Evolutionary conservation across 148 eudicot genomes (phyloP), one percentile per base, ranked within the genome.

Genomic region (Nepenthes mirabilis): DNA sequence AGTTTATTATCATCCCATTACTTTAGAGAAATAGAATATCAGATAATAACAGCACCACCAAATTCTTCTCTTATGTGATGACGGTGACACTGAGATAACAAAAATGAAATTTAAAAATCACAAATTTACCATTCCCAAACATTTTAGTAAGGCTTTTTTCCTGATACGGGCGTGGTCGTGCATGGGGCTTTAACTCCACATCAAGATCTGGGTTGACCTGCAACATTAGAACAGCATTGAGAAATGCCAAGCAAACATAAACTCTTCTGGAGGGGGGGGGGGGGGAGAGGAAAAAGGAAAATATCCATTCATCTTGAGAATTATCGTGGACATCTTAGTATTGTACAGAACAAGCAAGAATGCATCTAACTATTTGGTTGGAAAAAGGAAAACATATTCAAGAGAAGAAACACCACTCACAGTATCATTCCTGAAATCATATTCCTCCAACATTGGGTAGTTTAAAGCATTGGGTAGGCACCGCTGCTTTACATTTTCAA

Each of bases 361-460:
- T 40, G 45, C 45, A 23, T 23, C 8, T 40, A 40, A 40, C 6
- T 40, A 40, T 40, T 40, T 40, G 45, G 45, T 40, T 0, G 45
- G 8, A 40, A 49, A 43, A 66, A 50, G 12, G 1, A 55, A 5
- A 37, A 6, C 23, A 23, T 5, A 58, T 40, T 36, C 52, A 43
- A 33, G 13, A 6, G 47, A 36, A 71, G 23, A 36, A 58, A 63
- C 64, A 74, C 35, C 43, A 79, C 86, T 83, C 70, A 86, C 98
- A 9, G 85, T 83, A 71, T 93, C 98, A 80, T 93, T 93, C 67
- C 96, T 75, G 74, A 86, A 93, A 75, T 93, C 98, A 68, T 93
- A 93, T 67, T 93, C 98, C 79, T 93, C 98, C 74, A 93, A 78
- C 98, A 93, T 93, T 6, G 98, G 98, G 74, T 93, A 93, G 71